Evolutionary conservation across 306 rosid species (phyloP), one percentile per base, ranked within the genome.

Genomic region (Hippophae tibetana): DNA sequence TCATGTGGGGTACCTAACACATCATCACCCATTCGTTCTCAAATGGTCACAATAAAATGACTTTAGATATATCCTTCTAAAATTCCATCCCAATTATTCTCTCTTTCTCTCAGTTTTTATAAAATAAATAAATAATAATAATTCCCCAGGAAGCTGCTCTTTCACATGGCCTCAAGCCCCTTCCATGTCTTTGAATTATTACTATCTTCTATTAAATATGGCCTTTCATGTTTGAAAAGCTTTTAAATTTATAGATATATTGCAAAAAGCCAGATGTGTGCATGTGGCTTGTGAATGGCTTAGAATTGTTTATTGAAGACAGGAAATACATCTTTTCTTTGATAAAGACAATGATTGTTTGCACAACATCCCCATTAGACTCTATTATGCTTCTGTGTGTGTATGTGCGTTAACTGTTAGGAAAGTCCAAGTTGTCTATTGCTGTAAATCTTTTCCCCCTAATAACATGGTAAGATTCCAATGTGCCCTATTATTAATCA

Each of bases 161-260:
- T 72, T 78, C 95, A 87, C 92, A 73, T 84, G 95, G 70, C 81
- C 58, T 84, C 92, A 92, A 76, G 79, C 85, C 76, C 75, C 52
- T 70, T 43, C 63, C 13, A 18, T 56, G 26, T 57, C 69, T 54
- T 54, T 61, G 69, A 77, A 87, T 79, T 73, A 84, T 84, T 64
- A 56, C 59, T 48, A 71, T 50, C 59, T 66, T 66, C 56, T 73
- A 65, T 67, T 74, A 67, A 64, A 67, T 72, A 60, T 44, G 47
- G 8, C 25, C 53, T 65, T 26, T 64, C 53, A 47, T 54, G 14
- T 27, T n/a, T 13, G n/a, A 67, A 57, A 27, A 0, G 23, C 27
- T 50, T 63, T 52, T 42, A 18, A 12, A 47, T 47, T 31, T 42
- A 45, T 54, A 59, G 43, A 54, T 64, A 49, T 31, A 69, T 76